Conservation (phyloP, 305 asterid species). For the Fraxinus angustifolia region DNA sequence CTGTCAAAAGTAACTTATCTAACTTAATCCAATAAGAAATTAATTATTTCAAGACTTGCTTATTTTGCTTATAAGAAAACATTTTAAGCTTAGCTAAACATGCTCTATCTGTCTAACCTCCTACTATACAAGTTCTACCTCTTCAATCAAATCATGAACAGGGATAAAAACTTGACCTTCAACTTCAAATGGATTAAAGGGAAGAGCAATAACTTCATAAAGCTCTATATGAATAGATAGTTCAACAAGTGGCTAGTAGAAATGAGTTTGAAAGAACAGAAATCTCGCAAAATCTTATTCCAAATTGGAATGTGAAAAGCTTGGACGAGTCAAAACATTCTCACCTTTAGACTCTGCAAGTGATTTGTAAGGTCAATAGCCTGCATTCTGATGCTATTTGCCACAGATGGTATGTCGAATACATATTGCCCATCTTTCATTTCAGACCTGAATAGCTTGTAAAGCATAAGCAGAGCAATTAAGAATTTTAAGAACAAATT, state of each 20-base stretch:
- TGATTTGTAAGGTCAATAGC: constrained; percentile 59
- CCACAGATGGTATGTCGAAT: constrained; percentile 73
- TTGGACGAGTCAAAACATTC: constrained; percentile 17
- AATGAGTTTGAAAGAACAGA: constrained; percentile 8
- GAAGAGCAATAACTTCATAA: neutral
- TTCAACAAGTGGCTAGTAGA: neutral
- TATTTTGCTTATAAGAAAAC: neutral
- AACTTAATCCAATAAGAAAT: neutral
- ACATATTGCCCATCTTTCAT: constrained; percentile 89
- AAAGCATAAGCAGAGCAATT: constrained; percentile 22
- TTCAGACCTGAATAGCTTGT: constrained; percentile 58
- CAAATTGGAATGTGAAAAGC: constrained; percentile 1
- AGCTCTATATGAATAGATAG: neutral
- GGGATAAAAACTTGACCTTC: neutral
- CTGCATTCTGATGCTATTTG: constrained; percentile 58
- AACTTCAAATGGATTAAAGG: neutral
- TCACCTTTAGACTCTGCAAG: constrained; percentile 73
- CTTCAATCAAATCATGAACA: constrained; percentile 18
- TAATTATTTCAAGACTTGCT: neutral
- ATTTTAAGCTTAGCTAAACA: neutral
- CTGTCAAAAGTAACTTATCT: neutral
- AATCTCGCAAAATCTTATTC: neutral
- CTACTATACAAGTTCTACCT: neutral
- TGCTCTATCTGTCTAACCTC: neutral
- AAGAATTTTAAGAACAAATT: constrained; percentile 7